Percentiles rank a stretch among this genome's conserved stretches.
Evolutionary conservation across 208 protist species (phyloP).

Genomic region (Leishmania guyanensis): DNA sequence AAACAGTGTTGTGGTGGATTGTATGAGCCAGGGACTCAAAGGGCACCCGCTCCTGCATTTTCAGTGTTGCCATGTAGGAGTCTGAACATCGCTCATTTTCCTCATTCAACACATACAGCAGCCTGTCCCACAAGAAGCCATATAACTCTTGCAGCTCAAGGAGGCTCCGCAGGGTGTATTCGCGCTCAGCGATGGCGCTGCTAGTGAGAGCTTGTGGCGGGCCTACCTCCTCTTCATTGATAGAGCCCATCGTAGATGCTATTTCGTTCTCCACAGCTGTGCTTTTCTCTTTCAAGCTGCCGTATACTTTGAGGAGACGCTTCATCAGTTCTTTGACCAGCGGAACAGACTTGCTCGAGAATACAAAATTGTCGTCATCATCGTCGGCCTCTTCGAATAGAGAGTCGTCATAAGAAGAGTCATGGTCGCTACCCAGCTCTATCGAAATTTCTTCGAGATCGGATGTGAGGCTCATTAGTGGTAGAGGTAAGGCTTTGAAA

Average conservation of each 20-base stretch:
- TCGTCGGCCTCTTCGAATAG: constrained; percentile 37
- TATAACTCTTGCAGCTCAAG: constrained; percentile 23
- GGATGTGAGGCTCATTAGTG: constrained; percentile 20
- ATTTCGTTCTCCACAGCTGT: constrained; percentile 24
- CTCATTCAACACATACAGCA: constrained; percentile 64
- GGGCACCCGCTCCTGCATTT: constrained; percentile 72
- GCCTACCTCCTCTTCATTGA: constrained; percentile 8
- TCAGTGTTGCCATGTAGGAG: constrained; percentile 70
- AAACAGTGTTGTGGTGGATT: constrained; percentile 76
- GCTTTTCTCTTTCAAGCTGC: constrained; percentile 24
- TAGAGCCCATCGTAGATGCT: not conserved
- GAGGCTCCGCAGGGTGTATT: constrained; percentile 13
- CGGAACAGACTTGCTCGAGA: constrained; percentile 34
- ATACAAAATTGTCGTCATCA: constrained; percentile 38
- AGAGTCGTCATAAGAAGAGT: constrained; percentile 19
- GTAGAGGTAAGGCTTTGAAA: constrained; percentile 7
- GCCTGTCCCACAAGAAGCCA: constrained; percentile 39
- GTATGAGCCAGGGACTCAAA: constrained; percentile 76
- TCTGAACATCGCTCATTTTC: constrained; percentile 75
- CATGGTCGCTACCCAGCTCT: constrained; percentile 27
- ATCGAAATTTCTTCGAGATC: constrained; percentile 31
- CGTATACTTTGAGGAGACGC: constrained; percentile 33
- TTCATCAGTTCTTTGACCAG: constrained; percentile 53
- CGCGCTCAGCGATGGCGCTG: constrained; percentile 15
- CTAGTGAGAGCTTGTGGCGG: not conserved